phyloP scores from a whole-genome alignment of 2,329 filamentous ascomycete species.

The Huntiella omanensis region DNA sequence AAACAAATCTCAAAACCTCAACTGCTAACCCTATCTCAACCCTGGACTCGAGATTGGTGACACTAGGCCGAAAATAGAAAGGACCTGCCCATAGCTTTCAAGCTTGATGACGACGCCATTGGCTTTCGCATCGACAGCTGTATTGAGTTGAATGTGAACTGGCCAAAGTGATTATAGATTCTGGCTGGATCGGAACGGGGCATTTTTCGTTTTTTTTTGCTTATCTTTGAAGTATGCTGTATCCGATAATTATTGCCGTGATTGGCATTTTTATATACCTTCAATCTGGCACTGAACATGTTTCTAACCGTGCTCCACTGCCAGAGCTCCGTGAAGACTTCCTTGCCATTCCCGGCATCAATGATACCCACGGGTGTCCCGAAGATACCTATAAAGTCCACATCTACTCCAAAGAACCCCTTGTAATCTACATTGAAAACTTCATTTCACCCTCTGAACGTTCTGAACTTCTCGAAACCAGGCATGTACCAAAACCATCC shows the following conservation, averaged over 20 bases:
- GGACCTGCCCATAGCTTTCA: too few relatives aligned
- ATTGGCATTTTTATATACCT: slow-evolving; percentile 24
- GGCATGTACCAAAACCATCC: slow-evolving; percentile 16
- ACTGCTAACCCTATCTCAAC: too few relatives aligned
- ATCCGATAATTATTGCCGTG: slow-evolving; percentile 17
- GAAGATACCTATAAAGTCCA: slow-evolving; percentile 27
- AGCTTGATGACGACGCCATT: not conserved
- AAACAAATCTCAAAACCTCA: too few relatives aligned
- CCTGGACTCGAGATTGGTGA: too few relatives aligned
- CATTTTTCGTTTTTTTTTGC: too few relatives aligned
- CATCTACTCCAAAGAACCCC: slow-evolving; percentile 19
- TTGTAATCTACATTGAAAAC: slow-evolving; percentile 29
- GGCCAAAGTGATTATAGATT: too few relatives aligned
- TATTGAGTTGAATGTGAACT: too few relatives aligned
- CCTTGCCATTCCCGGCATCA: slow-evolving; percentile 26
- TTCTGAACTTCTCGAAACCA: slow-evolving; percentile 23
- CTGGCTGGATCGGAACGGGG: too few relatives aligned
- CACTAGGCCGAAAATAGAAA: too few relatives aligned
- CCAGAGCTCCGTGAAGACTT: slow-evolving; percentile 32
- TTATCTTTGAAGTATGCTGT: too few relatives aligned
- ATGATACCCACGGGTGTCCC: slow-evolving; percentile 21
- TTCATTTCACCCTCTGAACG: slow-evolving; percentile 26
- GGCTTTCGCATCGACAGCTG: not conserved
- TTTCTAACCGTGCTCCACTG: slow-evolving; percentile 20
- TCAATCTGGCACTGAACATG: slow-evolving; percentile 24